Conservation (phyloP, 2,329 filamentous ascomycete genomes). For the Thielaviopsis cerberus region DNA sequence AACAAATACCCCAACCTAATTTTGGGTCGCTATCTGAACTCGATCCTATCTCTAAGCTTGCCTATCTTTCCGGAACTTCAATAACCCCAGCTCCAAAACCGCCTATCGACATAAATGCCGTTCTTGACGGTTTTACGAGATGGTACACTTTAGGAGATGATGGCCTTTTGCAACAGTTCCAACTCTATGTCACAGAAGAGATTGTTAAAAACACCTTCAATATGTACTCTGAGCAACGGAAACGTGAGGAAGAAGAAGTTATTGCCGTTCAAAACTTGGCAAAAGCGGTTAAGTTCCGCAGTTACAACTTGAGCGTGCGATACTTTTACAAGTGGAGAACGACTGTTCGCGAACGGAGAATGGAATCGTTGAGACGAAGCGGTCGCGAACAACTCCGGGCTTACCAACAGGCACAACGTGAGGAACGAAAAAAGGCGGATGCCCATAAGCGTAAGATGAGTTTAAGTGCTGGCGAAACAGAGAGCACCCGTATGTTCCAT, state of each 20-base stretch:
- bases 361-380: constrained; percentile 30
- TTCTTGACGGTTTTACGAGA: constrained; percentile 29
- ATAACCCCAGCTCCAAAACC: not conserved
- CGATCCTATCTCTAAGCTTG: constrained; percentile 4
- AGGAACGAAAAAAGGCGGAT: constrained; percentile 20
- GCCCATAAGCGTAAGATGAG: constrained; percentile 3
- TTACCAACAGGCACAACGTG: constrained; percentile 25
- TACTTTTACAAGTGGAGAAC: constrained; percentile 40
- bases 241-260: constrained; percentile 25
- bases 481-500: constrained; percentile 8
- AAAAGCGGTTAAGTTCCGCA: constrained; percentile 29
- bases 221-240: constrained; percentile 23
- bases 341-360: constrained; percentile 27
- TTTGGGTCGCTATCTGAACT: not conserved
- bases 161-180: constrained; percentile 34
- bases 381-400: constrained; percentile 32
- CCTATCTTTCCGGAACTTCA: constrained; percentile 6
- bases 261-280: constrained; percentile 29
- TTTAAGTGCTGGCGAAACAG: constrained; percentile 7
- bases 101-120: constrained; percentile 1
- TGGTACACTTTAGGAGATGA: constrained; percentile 38
- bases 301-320: constrained; percentile 31
- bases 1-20: not conserved
- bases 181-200: constrained; percentile 26
- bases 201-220: constrained; percentile 26